Conservation (phyloP, 352 stramenopile species). For the Pythium brassicae region DNA sequence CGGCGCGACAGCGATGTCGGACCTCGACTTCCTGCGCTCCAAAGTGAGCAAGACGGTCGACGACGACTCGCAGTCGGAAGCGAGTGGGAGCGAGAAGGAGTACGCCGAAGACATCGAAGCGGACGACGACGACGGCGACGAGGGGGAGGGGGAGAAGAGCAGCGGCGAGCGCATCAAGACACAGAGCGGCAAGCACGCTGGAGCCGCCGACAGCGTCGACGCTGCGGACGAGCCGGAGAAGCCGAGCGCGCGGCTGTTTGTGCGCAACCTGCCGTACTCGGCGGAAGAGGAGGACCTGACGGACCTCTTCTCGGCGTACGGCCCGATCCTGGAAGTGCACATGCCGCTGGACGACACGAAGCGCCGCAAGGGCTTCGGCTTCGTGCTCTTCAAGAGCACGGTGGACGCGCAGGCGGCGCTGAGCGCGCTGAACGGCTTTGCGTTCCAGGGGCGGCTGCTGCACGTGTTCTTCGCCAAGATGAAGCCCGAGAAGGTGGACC, state of each 20-base stretch:
- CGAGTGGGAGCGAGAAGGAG: slow-evolving; percentile 25
- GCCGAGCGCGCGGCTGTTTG: slow-evolving; percentile 90
- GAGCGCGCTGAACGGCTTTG: slow-evolving; percentile 88
- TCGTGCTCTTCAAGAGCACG: slow-evolving; percentile 93
- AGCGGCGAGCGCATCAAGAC: not conserved
- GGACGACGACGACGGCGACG: slow-evolving; percentile 25
- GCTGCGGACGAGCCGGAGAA: slow-evolving; percentile 28
- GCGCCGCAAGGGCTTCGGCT: slow-evolving; percentile 96
- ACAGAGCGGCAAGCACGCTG: slow-evolving; percentile 7
- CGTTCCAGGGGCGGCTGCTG: slow-evolving; percentile 96
- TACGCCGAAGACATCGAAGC: slow-evolving; percentile 37
- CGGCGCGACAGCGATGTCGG: slow-evolving; percentile 50
- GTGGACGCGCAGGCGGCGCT: slow-evolving; percentile 87
- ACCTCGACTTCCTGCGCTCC: slow-evolving; percentile 93
- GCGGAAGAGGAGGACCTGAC: slow-evolving; percentile 95
- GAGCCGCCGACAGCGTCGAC: slow-evolving; percentile 19
- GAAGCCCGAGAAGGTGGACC: slow-evolving; percentile 61
- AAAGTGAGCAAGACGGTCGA: slow-evolving; percentile 91
- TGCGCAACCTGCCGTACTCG: slow-evolving; percentile 97
- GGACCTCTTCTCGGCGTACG: slow-evolving; percentile 88
- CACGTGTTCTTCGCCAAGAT: slow-evolving; percentile 90
- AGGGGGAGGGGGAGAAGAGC: not conserved
- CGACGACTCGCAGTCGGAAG: slow-evolving; percentile 45
- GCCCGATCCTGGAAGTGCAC: slow-evolving; percentile 90
- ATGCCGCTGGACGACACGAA: slow-evolving; percentile 96